Evolutionary conservation across 257 asterid species (phyloP), one percentile per base, ranked within the genome.

Genomic region (Lantana camara): DNA sequence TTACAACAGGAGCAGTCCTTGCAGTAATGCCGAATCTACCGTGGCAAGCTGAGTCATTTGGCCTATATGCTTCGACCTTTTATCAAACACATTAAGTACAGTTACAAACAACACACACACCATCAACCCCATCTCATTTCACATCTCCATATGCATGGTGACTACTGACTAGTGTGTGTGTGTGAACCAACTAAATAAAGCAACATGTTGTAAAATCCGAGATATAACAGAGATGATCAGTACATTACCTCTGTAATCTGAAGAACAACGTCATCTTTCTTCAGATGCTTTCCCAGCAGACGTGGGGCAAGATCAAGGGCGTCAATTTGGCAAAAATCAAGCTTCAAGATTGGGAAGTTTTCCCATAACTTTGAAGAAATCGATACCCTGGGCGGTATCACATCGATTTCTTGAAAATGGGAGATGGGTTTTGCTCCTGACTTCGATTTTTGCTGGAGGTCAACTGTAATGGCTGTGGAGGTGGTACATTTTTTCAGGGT

Each of bases 281-380:
- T 85, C 61, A 93, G 89, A 47, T 82, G 77, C 80, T 89, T 93
- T 53, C 97, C 97, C 60, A 93, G 91, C 77, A 93, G 79, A 23
- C 87, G 95, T 1, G 98, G 97, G 79, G 96, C 98, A 50, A 93
- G 97, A n/a, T 89, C 83, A 75, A 93, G 91, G 68, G 98, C 96
- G 55, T 93, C 98, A 69, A 93, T 74, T 75, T 82, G 94, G 87
- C 41, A 93, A 76, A 93, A 93, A 73, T 80, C 81, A 63, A 66
- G 69, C 40, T 78, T 38, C 86, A 88, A 74, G 51, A 84, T 78
- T 55, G 90, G 60, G 64, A 13, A 40, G 13, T 71, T 77, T 4
- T 77, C 75, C 54, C 48, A 21, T 7, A 69, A 62, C 22, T 27
- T 57, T 42, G 78, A 66, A 53, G 73, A 50, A 23, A 40, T 9